Conservation (phyloP, 768 basidiomycete species). For the Tubosaeta sp. region DNA sequence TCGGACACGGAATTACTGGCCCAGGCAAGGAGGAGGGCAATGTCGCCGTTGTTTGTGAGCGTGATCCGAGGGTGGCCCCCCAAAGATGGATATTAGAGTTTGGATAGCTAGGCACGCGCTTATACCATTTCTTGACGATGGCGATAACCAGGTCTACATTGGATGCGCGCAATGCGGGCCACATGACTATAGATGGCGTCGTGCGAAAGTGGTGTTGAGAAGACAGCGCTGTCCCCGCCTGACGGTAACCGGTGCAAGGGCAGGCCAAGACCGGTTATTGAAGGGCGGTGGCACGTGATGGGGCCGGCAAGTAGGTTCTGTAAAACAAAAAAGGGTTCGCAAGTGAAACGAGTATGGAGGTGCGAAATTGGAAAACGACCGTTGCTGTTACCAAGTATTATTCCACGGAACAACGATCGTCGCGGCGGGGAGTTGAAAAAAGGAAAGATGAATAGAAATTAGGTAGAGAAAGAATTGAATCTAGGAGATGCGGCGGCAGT, state of each 20-base stretch:
- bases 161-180: not conserved
- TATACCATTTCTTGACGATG: too few species aligned
- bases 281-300: slow-evolving; percentile 16
- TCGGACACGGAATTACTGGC: slow-evolving; percentile 4
- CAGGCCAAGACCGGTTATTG: not conserved
- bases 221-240: not conserved
- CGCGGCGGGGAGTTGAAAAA: not conserved
- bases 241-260: slow-evolving; percentile 14
- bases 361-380: not conserved
- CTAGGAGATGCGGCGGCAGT: not conserved
- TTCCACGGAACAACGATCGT: slow-evolving; percentile 1
- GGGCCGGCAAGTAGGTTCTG: slow-evolving; percentile 25
- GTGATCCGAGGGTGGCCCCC: not conserved
- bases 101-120: slow-evolving; percentile 14
- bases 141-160: too few species aligned
- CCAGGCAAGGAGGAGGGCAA: not conserved
- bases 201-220: not conserved
- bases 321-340: slow-evolving; percentile 12
- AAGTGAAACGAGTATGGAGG: slow-evolving; percentile 28
- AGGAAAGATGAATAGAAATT: too few species aligned
- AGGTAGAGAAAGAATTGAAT: not conserved
- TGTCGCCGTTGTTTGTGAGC: not conserved
- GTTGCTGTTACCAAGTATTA: too few species aligned
- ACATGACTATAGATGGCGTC: not conserved
- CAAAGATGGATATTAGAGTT: slow-evolving; percentile 6